Percentiles rank a stretch among this genome's conserved stretches.
Conservation (phyloP, 2,329 filamentous ascomycete species). For the Nothophaeocryptopus gaeumannii region DNA sequence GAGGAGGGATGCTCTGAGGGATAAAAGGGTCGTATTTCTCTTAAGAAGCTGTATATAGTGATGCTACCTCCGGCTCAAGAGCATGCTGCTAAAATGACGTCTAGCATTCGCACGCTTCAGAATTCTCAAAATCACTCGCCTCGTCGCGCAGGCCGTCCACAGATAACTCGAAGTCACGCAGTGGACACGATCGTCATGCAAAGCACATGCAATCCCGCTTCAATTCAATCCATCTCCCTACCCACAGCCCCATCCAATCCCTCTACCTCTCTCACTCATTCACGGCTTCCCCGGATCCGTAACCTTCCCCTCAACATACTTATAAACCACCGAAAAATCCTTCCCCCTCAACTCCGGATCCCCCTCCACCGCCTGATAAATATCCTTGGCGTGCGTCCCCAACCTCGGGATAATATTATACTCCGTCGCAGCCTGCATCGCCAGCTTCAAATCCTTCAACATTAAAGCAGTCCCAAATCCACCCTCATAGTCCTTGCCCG, state of each 20-base stretch:
- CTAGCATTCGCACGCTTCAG: too few relatives aligned
- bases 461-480: constrained; percentile 52
- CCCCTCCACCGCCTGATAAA: constrained; percentile 47
- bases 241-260: background rate
- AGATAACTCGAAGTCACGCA: too few relatives aligned
- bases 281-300: constrained; percentile 9
- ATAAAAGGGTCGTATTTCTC: too few relatives aligned
- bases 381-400: constrained; percentile 44
- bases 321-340: constrained; percentile 52
- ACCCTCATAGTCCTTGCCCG: constrained; percentile 64
- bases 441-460: constrained; percentile 50
- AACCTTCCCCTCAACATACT: constrained; percentile 48
- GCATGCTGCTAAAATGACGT: too few relatives aligned
- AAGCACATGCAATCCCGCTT: too few relatives aligned
- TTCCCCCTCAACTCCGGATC: constrained; percentile 46
- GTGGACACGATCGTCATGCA: too few relatives aligned
- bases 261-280: background rate
- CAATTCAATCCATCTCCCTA: too few relatives aligned
- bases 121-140: too few relatives aligned
- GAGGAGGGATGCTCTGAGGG: too few relatives aligned
- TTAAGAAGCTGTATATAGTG: too few relatives aligned
- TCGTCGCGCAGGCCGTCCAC: too few relatives aligned
- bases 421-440: constrained; percentile 47
- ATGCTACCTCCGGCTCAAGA: too few relatives aligned
- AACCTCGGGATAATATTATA: constrained; percentile 44